Evolutionary conservation across 192 early-diverging fungal genomes (phyloP).

Genomic region (Podila verticillata): DNA sequence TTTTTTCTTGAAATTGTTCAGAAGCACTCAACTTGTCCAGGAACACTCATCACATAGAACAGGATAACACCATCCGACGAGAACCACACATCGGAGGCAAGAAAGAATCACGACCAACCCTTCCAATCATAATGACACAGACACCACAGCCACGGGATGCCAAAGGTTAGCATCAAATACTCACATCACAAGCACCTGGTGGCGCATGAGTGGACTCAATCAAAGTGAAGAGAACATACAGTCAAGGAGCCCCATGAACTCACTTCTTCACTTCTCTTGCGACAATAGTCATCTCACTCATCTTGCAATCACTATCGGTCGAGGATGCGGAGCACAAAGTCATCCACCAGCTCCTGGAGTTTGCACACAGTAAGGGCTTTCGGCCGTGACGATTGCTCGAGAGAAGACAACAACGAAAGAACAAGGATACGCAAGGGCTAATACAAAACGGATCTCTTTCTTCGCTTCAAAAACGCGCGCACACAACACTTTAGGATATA

Average conservation of each 20-base stretch:
- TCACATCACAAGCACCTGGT: no score
- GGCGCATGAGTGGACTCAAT: background rate
- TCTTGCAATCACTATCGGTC: constrained; percentile 85
- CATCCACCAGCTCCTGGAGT: constrained; percentile 91
- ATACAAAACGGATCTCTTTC: background rate
- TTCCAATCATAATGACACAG: constrained; percentile 18
- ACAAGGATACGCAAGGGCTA: no score
- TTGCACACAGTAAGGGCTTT: constrained; percentile 76
- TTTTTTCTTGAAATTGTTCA: no score
- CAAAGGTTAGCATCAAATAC: constrained; percentile 22
- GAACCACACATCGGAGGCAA: no score
- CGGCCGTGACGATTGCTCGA: background rate
- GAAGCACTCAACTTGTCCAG: no score
- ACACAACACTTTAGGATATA: constrained; percentile 71
- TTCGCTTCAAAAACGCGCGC: background rate
- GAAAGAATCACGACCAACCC: no score
- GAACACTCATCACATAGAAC: no score
- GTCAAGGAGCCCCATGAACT: background rate
- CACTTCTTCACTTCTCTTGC: background rate
- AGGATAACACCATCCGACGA: no score
- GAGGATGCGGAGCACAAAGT: constrained; percentile 92
- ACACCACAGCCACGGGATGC: constrained; percentile 43
- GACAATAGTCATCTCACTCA: constrained; percentile 85
- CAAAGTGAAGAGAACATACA: background rate
- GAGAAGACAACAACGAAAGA: no score